Percentiles rank a stretch among this genome's conserved stretches.
Conservation (phyloP, 75 land plant species). For the Picea sitchensis region DNA sequence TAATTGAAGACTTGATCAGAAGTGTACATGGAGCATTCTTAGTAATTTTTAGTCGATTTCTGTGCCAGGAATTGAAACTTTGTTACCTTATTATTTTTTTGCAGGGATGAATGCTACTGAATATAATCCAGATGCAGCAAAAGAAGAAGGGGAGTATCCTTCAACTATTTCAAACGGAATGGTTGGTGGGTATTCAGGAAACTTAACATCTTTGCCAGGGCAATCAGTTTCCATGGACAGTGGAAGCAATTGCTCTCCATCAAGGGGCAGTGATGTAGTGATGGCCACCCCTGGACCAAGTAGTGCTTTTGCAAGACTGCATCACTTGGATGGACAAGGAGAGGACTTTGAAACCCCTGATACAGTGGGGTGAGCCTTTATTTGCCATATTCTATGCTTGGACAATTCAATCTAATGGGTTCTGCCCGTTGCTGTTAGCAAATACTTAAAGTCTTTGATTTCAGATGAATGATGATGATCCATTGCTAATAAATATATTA, state of each 20-base stretch:
- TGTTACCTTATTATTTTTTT: neutral
- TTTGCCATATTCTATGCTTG: neutral
- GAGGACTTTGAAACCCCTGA: constrained; percentile 68
- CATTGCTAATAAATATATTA: constrained; percentile 15
- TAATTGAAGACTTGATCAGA: neutral
- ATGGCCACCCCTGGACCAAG: constrained; percentile 55
- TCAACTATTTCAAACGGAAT: constrained; percentile 7
- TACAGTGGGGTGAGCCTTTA: constrained; percentile 15
- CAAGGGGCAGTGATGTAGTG: constrained; percentile 44
- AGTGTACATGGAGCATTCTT: neutral
- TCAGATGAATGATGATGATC: neutral
- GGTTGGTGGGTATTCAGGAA: constrained; percentile 11
- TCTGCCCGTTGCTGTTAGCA: neutral
- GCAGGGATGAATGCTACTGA: neutral
- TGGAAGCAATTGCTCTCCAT: constrained; percentile 60
- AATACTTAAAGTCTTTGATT: neutral
- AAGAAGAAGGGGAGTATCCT: constrained; percentile 8
- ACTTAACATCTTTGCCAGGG: neutral
- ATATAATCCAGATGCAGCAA: neutral
- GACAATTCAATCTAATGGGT: neutral
- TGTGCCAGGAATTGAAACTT: neutral
- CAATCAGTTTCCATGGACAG: constrained; percentile 17
- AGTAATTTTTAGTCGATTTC: neutral
- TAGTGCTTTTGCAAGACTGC: constrained; percentile 39
- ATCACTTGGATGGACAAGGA: constrained; percentile 64